Conservation (phyloP, 2,329 filamentous ascomycete species). For the Diaporthe destruens region DNA sequence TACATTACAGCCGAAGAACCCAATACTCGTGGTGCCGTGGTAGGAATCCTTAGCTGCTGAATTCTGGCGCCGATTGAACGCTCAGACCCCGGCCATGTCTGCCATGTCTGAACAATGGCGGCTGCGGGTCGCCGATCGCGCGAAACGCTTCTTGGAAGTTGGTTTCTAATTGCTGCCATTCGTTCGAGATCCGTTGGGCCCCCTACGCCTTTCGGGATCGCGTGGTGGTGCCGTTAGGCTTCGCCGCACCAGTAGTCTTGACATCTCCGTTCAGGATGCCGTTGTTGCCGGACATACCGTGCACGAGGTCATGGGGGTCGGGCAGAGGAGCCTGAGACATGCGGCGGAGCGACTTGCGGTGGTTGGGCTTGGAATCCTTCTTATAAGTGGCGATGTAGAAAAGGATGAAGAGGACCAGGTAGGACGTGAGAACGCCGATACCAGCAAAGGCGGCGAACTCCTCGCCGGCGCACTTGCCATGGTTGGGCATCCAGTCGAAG, state of each 20-base stretch:
- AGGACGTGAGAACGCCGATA: slow-evolving; percentile 92
- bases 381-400: slow-evolving; percentile 99
- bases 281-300: slow-evolving; percentile 65
- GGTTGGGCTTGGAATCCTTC: slow-evolving; percentile 73
- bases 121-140: slow-evolving; percentile 2
- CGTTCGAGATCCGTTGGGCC: slow-evolving; percentile 11
- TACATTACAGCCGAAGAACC: slow-evolving; percentile 32
- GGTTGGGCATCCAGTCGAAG: slow-evolving; percentile 86
- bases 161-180: slow-evolving; percentile 3
- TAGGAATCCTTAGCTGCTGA: not conserved
- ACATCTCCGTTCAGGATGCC: slow-evolving; percentile 60
- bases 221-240: slow-evolving; percentile 71
- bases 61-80: not conserved
- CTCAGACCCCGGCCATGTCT: not conserved
- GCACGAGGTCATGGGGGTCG: slow-evolving; percentile 82
- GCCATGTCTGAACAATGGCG: not conserved
- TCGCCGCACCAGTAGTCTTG: slow-evolving; percentile 65
- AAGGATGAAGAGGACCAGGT: slow-evolving; percentile 97
- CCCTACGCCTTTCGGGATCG: slow-evolving; percentile 78
- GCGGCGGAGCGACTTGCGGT: slow-evolving; percentile 80
- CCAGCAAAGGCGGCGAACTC: slow-evolving; percentile 96
- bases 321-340: slow-evolving; percentile 78
- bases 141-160: not conserved
- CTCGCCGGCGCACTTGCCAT: slow-evolving; percentile 90
- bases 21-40: not conserved